Evolutionary conservation across 176 grass and related monocot genomes (phyloP), one percentile per base, ranked within the genome.

Genomic region (Oryza rufipogon): DNA sequence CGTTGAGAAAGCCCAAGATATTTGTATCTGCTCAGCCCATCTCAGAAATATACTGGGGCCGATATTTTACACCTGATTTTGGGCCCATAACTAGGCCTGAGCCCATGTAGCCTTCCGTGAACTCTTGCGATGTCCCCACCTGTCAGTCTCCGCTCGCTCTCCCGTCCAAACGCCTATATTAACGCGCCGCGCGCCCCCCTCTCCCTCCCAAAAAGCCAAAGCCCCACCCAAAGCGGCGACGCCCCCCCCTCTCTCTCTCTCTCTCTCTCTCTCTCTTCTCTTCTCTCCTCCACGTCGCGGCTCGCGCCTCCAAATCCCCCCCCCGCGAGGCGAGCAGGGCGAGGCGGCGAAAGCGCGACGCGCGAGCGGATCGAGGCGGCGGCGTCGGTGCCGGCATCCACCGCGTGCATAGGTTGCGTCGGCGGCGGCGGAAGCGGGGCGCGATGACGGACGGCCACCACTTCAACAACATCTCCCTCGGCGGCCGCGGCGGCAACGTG

Each of bases 401-500:
- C 26, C 26, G 26, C 26, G 26, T 26, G 26, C 26, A 26, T 26
- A 26, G 26, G 26, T 26, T 26, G 26, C 26, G 26, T 26, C 26
- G 34, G 66, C 9, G 12, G 32, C 1, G 6, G 39, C 1, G 6
- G 9, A 13, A 17, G 26, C 42, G 34, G 66, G 25, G 11, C 39
- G 52, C 39, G 47, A 94, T 93, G 88, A 74, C 82, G 67, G 95
- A 97, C 19, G 92, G 88, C 9, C 95, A 94, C 71, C 81, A 81
- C 34, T 94, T 92, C 84, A 89, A 81, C 74, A 87, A 81, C 77
- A 94, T 97, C 81, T 91, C 91, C 60, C 92, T 97, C 79, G 90
- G 95, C 32, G 95, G 95, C 65, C 88, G 90, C 15, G 88, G 89
- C 68, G 92, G 92, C 84, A 92, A 91, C 36, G 92, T 97, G 88